Evolutionary conservation across 305 asterid species (phyloP), one percentile per base, ranked within the genome.

Genomic region (Ajuga reptans): DNA sequence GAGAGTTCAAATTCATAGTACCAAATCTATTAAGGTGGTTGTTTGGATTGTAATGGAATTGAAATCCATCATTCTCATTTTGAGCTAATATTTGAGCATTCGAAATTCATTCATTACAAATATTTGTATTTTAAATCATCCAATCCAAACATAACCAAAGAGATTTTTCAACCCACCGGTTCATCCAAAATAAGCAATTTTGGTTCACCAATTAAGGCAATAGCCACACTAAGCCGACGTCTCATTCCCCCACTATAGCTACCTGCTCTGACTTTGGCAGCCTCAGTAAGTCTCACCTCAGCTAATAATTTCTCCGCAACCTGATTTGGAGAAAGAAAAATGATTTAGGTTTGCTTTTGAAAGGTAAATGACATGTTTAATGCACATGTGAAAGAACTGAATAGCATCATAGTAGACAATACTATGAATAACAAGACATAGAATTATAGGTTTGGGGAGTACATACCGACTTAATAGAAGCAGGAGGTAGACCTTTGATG

Each of bases 211-310:
- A 93, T 87, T 56, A 93, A 84, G 31, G 99, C 96, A 74, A 93
- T 93, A 57, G 97, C 96, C 5, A 93, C 91, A 78, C 99, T 93
- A 43, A 93, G 92, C 11, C 99, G 95, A 11, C 96, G 95, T 77
- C 74, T 89, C 96, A 89, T 93, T 71, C 99, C 99, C 63, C 99
- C 97, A 75, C 97, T 93, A 69, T 84, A 91, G 84, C 90, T 89
- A 67, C 95, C 79, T 3, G 93, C 76, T 81, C 99, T 84, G 75
- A 89, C 84, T 71, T 78, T 81, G 69, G 95, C 90, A 7, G 83
- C 84, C 42, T 82, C 90, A 17, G 86, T 78, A 37, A 93, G 93
- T 78, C 84, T 87, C 39, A 93, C 97, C 74, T 87, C 91, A 18
- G 83, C 87, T 76, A 93, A 74, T 81, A 91, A 79, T 69, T 82